Conservation (phyloP, 768 basidiomycete genomes). For the Agrocybe praecox region DNA sequence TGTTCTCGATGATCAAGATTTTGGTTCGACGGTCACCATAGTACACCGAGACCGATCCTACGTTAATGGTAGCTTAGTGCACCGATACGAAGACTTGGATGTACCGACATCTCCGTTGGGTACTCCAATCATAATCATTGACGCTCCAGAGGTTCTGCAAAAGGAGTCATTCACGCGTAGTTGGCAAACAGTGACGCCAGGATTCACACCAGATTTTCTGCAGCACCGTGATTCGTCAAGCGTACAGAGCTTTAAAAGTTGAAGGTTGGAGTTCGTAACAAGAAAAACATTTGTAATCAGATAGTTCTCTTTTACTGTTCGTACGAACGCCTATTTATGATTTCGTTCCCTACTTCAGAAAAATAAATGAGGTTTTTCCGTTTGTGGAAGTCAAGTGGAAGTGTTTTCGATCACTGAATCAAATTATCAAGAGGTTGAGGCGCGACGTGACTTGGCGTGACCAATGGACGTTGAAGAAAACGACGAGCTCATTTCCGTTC, state of each 20-base stretch:
- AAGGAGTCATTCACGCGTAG: conserved; percentile 26
- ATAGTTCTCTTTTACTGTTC: too few relatives aligned
- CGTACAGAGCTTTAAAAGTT: not conserved
- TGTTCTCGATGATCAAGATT: conserved; percentile 9
- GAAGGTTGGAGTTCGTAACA: not conserved
- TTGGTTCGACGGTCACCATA: conserved; percentile 5
- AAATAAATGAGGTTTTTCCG: not conserved
- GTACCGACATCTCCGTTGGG: conserved; percentile 30
- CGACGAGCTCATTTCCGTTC: conserved; percentile 65
- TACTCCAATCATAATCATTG: conserved; percentile 30
- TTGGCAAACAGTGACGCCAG: conserved; percentile 23
- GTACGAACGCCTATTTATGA: too few relatives aligned
- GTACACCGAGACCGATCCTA: conserved; percentile 1
- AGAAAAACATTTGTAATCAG: not conserved
- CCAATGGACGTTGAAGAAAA: conserved; percentile 35
- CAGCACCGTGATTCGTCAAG: conserved; percentile 14
- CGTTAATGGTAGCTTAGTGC: not conserved
- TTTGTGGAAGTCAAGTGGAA: too few relatives aligned
- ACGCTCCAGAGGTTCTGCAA: conserved; percentile 21
- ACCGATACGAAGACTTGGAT: conserved; percentile 15
- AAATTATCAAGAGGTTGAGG: not conserved
- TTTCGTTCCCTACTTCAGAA: too few relatives aligned
- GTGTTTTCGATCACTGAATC: not conserved
- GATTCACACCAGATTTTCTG: conserved; percentile 13
- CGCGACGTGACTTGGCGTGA: conserved; percentile 9